Conservation (phyloP, 179 eudicot species). For the Actinidia arguta region DNA sequence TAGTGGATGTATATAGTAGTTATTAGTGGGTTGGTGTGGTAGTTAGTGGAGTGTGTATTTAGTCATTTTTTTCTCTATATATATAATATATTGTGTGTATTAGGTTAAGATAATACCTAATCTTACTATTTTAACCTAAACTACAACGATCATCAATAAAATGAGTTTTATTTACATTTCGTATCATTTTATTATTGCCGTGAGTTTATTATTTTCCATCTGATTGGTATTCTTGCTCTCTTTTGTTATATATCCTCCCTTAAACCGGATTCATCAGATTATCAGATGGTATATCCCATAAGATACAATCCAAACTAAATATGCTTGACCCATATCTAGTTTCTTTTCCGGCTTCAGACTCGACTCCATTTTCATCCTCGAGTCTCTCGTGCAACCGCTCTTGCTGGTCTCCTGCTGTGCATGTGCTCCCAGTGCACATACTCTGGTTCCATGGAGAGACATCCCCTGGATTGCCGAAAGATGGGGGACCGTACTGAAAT, state of each 20-base stretch:
- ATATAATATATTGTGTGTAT: too few relatives aligned
- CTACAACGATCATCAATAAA: constrained; percentile 30
- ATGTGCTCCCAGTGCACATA: constrained; percentile 60
- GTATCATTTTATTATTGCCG: constrained; percentile 29
- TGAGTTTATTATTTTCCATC: constrained; percentile 38
- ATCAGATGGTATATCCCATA: constrained; percentile 86
- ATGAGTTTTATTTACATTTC: constrained; percentile 44
- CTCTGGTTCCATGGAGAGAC: constrained; percentile 86
- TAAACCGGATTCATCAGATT: constrained; percentile 75
- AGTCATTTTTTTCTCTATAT: too few relatives aligned
- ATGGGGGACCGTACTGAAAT: constrained; percentile 53
- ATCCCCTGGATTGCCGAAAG: constrained; percentile 62
- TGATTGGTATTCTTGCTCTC: constrained; percentile 4
- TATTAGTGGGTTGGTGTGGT: too few relatives aligned
- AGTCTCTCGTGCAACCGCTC: constrained; percentile 50
- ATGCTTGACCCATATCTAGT: constrained; percentile 36
- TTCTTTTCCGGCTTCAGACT: constrained; percentile 42
- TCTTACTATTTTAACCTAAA: too few relatives aligned
- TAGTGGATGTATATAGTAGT: too few relatives aligned
- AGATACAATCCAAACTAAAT: constrained; percentile 58
- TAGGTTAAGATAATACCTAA: too few relatives aligned
- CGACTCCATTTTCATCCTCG: constrained; percentile 56
- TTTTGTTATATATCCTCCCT: neutral
- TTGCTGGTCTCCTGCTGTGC: constrained; percentile 60
- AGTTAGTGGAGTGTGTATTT: too few relatives aligned